Evolutionary conservation across 257 asterid species (phyloP).

Genomic region (Coffea eugenioides): DNA sequence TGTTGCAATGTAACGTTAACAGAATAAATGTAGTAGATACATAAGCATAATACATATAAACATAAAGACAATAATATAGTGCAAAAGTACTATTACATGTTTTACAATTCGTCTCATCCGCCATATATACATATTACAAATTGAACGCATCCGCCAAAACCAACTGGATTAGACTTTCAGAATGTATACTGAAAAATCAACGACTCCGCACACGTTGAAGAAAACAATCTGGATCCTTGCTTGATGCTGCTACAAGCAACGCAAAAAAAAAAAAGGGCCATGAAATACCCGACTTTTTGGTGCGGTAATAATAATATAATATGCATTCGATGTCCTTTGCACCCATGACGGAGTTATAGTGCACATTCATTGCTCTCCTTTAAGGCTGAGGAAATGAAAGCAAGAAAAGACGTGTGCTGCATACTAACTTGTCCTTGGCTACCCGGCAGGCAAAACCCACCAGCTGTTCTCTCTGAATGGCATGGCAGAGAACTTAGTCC

Average conservation of each 20-base stretch:
- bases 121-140: neutral
- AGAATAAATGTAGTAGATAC: no score
- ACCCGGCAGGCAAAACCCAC: neutral
- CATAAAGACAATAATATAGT: no score
- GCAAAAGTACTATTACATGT: no score
- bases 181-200: neutral
- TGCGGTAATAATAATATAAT: neutral
- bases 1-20: no score
- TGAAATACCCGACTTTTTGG: neutral
- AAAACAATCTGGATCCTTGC: neutral
- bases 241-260: neutral
- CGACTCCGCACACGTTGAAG: neutral
- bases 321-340: neutral
- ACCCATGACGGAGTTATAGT: neutral
- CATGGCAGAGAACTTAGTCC: neutral
- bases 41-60: no score
- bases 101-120: no score
- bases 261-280: neutral
- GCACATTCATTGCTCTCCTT: neutral
- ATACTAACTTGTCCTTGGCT: neutral
- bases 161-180: neutral
- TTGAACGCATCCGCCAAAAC: neutral
- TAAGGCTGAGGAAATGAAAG: neutral
- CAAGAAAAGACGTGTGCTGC: no score
- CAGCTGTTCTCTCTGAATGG: neutral